These are phyloP conservation scores for Scheffersomyces titani DNA, from an alignment of 1,139 yeast species.

Conservation along the genomic window DNA sequence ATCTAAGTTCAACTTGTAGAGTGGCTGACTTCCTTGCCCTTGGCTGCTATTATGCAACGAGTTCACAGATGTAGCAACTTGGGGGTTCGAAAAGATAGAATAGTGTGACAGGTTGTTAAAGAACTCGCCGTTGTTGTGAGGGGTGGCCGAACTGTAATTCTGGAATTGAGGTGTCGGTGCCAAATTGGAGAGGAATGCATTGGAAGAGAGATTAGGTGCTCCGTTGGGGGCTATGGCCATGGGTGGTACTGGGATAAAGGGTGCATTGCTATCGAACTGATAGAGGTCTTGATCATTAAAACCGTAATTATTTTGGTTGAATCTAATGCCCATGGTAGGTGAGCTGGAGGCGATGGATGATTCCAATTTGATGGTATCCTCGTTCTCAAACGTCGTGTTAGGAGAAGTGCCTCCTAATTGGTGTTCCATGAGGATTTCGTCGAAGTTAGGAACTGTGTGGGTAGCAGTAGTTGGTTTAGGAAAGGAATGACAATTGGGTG, in stretches of 20 bases:
- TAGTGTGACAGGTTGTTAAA: constrained; percentile 13
- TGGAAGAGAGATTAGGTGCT: constrained; percentile 4
- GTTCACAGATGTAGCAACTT: constrained; percentile 20
- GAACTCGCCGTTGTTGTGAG: neutral
- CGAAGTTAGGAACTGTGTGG: neutral
- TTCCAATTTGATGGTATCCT: constrained; percentile 24
- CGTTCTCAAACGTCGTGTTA: constrained; percentile 23
- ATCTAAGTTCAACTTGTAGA: constrained; percentile 18
- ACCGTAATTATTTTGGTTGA: constrained; percentile 5
- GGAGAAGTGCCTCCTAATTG: constrained; percentile 11
- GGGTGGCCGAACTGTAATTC: neutral
- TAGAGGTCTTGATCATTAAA: constrained; percentile 10
- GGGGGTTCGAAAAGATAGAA: constrained; percentile 27
- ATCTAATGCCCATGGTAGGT: constrained; percentile 10
- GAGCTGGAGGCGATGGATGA: constrained; percentile 20
- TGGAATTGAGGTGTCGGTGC: neutral
- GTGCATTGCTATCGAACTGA: constrained; percentile 9
- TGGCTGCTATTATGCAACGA: constrained; percentile 14
- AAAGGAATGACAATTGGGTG: neutral
- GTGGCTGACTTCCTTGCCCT: constrained; percentile 6
- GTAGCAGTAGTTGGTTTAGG: constrained; percentile 3
- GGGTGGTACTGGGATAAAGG: constrained; percentile 24
- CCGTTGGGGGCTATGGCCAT: constrained; percentile 1
- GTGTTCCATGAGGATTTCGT: neutral
- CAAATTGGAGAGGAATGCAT: neutral